Base-by-base conservation (phyloP, 225 moss, liverwort and hornwort genomes). In the Pseudoscleropodium purum region DNA sequence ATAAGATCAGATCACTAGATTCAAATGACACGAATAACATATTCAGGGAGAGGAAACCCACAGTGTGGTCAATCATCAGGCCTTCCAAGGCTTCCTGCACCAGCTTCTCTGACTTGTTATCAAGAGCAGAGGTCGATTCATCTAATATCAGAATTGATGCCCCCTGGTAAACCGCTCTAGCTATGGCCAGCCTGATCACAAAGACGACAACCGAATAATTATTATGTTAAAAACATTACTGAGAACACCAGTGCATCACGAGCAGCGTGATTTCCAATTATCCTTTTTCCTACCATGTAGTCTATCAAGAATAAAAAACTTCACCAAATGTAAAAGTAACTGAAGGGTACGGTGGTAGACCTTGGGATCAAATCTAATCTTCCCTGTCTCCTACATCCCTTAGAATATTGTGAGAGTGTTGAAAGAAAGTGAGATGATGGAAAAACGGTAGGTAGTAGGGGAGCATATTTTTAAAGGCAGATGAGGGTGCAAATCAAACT, bases 51-150 rank as follows among this genome's bases (percentile, higher is more conserved):
- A 76, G 68, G 72, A 54, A 64, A 92, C 97, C 83, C 90, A 99
- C 99, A 80, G 99, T 99, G 85, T 95, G 96, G 80, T 93, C 92
- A 73, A 91, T 87, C 97, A 95, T 99, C 75, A 99, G 86, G 86
- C 94, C 91, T 85, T 99, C 95, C 92, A 99, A 89, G 39, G 99
- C 99, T 90, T 95, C 97, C 69, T 94, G 89, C 51, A 99, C 99
- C 88, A 99, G 97, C 85, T 92, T 94, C 96, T 99, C 99, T 24
- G 97, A 99, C 84, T 97, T 96, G 86, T 96, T 96, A 89, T 99
- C 99, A 85, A 99, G 92, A 81, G 99, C 97, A 84, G 99, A 99
- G 49, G 99, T 99, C n/a, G 99, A 97, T 89, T 99, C 99, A 79
- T 99, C 99, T 76, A 99, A 86, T 66, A 99, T 99, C 82, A 99